phyloP scores from a whole-genome alignment of 805 yeast genomes.

The Jamesozyma piceae region DNA sequence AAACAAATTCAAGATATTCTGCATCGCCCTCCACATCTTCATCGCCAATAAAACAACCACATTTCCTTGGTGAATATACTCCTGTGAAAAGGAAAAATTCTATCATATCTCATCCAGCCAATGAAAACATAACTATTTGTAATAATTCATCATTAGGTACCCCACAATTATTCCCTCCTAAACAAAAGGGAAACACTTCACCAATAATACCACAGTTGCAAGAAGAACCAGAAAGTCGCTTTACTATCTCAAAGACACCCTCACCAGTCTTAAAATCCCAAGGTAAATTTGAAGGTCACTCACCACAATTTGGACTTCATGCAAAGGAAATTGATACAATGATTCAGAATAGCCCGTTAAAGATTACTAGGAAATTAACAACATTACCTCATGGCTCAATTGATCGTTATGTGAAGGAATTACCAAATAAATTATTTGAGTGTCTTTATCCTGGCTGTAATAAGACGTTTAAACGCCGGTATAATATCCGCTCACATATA shows the following conservation, averaged over 20 bases:
- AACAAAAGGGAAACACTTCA: neutral
- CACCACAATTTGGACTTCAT: constrained; percentile 14
- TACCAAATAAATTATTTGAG: constrained; percentile 61
- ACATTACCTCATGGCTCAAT: constrained; percentile 77
- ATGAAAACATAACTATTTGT: neutral
- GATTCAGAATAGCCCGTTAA: constrained; percentile 8
- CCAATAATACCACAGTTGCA: neutral
- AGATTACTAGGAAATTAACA: constrained; percentile 24
- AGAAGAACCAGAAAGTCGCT: constrained; percentile 29
- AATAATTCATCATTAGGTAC: constrained; percentile 1
- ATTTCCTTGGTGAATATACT: neutral
- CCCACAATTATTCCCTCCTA: constrained; percentile 7
- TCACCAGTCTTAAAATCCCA: constrained; percentile 39
- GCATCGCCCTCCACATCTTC: constrained; percentile 1
- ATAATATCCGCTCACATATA: constrained; percentile 88
- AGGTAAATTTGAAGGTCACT: constrained; percentile 16
- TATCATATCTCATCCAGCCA: neutral
- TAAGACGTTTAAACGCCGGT: constrained; percentile 75
- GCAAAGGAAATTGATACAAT: constrained; percentile 3
- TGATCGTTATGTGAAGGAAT: constrained; percentile 74
- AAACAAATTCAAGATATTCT: constrained; percentile 2
- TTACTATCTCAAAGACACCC: constrained; percentile 31
- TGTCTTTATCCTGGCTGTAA: constrained; percentile 75
- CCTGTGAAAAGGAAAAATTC: constrained; percentile 1
- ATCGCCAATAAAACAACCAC: constrained; percentile 4